phyloP scores from a whole-genome alignment of 2,329 filamentous ascomycete genomes.

The Claviceps sorghi region DNA sequence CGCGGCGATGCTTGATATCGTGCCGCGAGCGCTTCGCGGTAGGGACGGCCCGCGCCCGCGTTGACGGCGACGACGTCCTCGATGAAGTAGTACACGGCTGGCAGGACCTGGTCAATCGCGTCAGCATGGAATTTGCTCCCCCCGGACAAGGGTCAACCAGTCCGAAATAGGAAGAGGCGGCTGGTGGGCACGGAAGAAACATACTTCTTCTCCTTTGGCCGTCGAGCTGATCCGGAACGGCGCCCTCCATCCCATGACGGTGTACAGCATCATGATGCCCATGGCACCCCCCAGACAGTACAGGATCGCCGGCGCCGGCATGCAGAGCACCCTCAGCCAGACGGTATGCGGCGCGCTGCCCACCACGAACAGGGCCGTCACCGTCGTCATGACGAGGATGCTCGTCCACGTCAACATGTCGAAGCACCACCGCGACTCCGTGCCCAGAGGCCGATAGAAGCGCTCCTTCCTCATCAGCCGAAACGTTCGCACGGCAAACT shows the following conservation, averaged over 20 bases:
- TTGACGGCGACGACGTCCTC: constrained; percentile 56
- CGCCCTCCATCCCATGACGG: constrained; percentile 27
- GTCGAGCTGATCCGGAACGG: constrained; percentile 52
- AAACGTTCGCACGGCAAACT: constrained; percentile 34
- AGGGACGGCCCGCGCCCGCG: constrained; percentile 37
- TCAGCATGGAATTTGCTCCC: too few relatives aligned
- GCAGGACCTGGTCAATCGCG: constrained; percentile 28
- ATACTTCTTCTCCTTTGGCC: constrained; percentile 34
- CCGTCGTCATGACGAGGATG: constrained; percentile 30
- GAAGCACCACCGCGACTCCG: constrained; percentile 31
- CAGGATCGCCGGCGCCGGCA: constrained; percentile 36
- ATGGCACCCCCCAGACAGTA: constrained; percentile 30
- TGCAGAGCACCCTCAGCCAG: constrained; percentile 33
- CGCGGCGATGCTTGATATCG: constrained; percentile 26
- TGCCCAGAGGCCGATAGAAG: constrained; percentile 35
- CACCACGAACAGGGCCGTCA: constrained; percentile 35
- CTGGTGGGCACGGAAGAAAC: too few relatives aligned
- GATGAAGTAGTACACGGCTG: constrained; percentile 48
- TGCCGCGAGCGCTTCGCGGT: constrained; percentile 26
- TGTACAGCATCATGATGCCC: constrained; percentile 21
- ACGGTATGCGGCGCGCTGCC: constrained; percentile 36
- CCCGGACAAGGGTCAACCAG: not conserved
- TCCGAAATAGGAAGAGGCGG: not conserved
- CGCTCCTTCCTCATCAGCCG: constrained; percentile 33
- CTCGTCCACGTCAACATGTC: constrained; percentile 34